These are phyloP conservation scores for Asclepias syriaca DNA, from an alignment of 257 asterid genomes.

Conservation along the genomic window DNA sequence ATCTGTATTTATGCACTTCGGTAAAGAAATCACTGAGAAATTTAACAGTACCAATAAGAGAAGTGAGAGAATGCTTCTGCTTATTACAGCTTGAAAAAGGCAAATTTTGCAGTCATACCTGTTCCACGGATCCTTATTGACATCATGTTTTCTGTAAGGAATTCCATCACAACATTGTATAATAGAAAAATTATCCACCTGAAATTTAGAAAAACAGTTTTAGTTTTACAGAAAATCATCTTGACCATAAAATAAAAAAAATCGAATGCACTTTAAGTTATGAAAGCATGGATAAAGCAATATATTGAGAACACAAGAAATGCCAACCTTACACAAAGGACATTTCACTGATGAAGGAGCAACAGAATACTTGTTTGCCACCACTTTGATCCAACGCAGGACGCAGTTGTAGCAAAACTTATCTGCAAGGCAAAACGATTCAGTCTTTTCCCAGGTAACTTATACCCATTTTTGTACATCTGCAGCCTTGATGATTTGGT, in stretches of 20 bases:
- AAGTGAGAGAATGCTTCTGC: not conserved
- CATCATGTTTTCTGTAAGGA: constrained; percentile 51
- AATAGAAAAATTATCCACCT: constrained; percentile 58
- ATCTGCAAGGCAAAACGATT: constrained; percentile 40
- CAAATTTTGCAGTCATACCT: constrained; percentile 34
- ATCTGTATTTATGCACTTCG: constrained; percentile 64
- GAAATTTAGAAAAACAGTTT: constrained; percentile 2
- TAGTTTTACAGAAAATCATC: not conserved
- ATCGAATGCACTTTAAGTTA: not conserved
- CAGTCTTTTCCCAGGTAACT: not conserved
- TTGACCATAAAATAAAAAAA: not conserved
- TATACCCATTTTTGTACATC: not conserved
- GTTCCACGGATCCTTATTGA: constrained; percentile 38
- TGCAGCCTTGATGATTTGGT: not conserved
- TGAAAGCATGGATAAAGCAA: not conserved
- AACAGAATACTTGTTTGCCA: constrained; percentile 31
- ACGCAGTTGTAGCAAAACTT: constrained; percentile 72
- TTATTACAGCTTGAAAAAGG: constrained; percentile 8
- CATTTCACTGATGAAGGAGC: constrained; percentile 50
- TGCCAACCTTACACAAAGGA: constrained; percentile 75
- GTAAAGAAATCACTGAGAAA: constrained; percentile 57
- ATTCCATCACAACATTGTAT: constrained; percentile 57
- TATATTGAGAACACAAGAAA: not conserved
- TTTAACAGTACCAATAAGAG: constrained; percentile 9
- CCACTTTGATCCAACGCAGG: constrained; percentile 54